Evolutionary conservation across 345 rosid genomes (phyloP), one percentile per base, ranked within the genome.

Genomic region (Ailanthus altissimus): DNA sequence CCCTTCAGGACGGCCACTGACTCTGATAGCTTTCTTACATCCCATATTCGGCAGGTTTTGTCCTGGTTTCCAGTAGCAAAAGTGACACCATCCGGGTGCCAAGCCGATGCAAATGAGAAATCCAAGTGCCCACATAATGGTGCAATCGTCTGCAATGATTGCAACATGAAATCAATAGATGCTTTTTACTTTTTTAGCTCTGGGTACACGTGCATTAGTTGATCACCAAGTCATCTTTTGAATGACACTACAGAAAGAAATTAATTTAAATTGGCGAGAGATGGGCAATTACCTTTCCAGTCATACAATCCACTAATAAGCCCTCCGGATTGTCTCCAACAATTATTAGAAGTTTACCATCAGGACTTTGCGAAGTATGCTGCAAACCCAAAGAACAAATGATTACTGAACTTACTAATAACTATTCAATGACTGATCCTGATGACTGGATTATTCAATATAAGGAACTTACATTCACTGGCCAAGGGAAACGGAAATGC

Each of bases 31-130:
- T 92, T 90, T 28, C 94, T 77, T 2, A 83, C 76, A 75, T 92
- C 94, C 94, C 97, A 92, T 25, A 92, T 83, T 59, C 91, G 87
- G 75, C 93, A 90, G 4, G 95, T 89, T 83, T 88, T 92, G 81
- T 92, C 97, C 76, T 92, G 97, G 83, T 90, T 92, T 59, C 97
- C 95, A 3, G 97, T 92, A 11, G 93, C 91, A 65, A 92, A 89
- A n/a, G 88, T 88, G 75, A 84, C 82, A 38, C 97, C 94, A 43
- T 89, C 81, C 0, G 94, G 97, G 83, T 90, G 86, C 93, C 97
- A 92, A 54, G 92, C 92, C 0, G 97, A 90, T 75, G 97, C 93
- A 86, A 92, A 92, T 1, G 97, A 92, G 85, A 69, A 90, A 62
- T 92, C 95, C 79, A 89, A 59, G 77, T 92, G 97, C 67, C 95